Evolutionary conservation across 768 basidiomycete genomes (phyloP), one percentile per base, ranked within the genome.

Genomic region (Piloderma croceum): DNA sequence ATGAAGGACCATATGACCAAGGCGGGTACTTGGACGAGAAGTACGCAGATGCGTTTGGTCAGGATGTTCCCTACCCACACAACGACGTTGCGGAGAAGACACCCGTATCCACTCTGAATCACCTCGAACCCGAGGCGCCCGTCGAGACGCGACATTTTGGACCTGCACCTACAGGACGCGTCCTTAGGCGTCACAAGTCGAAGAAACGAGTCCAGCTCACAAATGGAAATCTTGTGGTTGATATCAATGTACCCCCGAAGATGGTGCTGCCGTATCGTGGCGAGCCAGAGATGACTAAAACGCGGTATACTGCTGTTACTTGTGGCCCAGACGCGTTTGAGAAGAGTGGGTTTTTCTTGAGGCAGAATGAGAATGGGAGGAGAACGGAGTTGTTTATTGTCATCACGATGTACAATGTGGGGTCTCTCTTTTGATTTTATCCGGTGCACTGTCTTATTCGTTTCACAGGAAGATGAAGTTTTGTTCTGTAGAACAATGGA

Each of bases 321-420:
- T 90, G 91, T 58, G 90, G 92, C 56, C 92, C 93, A 1, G 88
- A 97, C 56, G 83, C 93, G 24, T 96, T 93, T 56, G 81, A 87
- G 61, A 76, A 72, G 56, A 78, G 78, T 34, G 83, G 87, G 9
- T 93, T 89, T 60, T 86, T 82, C 44, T 70, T 97, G 22, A 73
- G 92, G 37, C 93, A 96, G 57, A 84, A 84, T 54, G 76, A 87
- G 53, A 76, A 64, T 45, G 79, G 81, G 22, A 73, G 91, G 39
- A 74, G 82, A 41, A 96, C 91, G 10, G 93, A 97, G 55, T 59
- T 97, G 40, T 87, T 94, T 65, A 85, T 97, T 57, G 88, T 90
- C 43, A 86, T 97, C 52, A 97, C 92, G 18, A 91, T 96, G 90
- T 96, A 84, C 58, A 96, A 96, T 59, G 93, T 94, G 60, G 57